Conservation (phyloP, 306 rosid genomes). For the Vigna nakashimae region DNA sequence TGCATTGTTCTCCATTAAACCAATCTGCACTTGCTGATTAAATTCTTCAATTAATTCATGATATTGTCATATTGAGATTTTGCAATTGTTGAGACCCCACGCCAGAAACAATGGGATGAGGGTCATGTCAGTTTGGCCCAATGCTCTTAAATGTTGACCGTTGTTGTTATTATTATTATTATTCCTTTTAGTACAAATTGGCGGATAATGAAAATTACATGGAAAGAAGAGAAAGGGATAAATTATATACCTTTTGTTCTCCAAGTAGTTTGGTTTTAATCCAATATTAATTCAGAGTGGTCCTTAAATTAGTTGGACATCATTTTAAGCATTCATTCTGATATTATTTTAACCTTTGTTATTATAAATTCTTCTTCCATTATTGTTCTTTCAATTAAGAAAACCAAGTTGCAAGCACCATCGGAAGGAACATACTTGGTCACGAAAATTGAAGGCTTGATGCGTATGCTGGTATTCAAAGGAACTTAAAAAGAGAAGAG, state of each 20-base stretch:
- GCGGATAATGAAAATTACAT: background rate
- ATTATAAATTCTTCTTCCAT: background rate
- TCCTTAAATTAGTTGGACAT: constrained; percentile 32
- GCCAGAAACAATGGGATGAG: constrained; percentile 21
- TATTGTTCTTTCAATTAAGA: background rate
- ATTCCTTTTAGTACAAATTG: background rate
- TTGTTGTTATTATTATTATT: background rate
- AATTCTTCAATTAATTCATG: constrained; percentile 26
- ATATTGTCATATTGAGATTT: constrained; percentile 38
- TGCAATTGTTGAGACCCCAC: constrained; percentile 24
- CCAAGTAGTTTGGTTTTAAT: constrained; percentile 19
- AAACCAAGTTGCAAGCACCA: background rate
- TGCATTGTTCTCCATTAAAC: background rate
- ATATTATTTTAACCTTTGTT: background rate
- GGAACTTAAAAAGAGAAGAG: background rate
- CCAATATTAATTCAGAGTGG: constrained; percentile 5
- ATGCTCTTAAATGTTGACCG: constrained; percentile 27
- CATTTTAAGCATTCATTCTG: constrained; percentile 5
- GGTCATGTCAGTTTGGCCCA: constrained; percentile 35
- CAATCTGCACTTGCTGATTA: background rate
- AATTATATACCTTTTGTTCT: constrained; percentile 2
- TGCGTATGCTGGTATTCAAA: background rate
- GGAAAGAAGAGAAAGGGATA: background rate
- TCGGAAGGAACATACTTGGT: no score
- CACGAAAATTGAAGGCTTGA: background rate